Percentiles rank a stretch among this genome's conserved stretches.
These are phyloP conservation scores for Stentor coeruleus DNA, from an alignment of 73 alveolate species.

Conservation along the genomic window DNA sequence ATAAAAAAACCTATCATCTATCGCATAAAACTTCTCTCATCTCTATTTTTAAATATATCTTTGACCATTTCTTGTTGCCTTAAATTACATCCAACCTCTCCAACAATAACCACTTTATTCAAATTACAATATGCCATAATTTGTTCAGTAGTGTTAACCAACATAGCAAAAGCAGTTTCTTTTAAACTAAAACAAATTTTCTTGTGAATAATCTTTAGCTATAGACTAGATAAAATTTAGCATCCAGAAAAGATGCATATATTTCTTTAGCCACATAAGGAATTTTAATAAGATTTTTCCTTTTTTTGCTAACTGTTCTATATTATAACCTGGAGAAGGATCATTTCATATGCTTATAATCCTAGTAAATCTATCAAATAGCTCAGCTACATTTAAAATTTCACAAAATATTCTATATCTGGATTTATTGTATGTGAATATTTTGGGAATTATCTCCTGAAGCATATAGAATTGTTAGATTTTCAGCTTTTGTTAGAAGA, in stretches of 20 bases:
- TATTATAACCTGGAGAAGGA: constrained; percentile 99
- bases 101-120: constrained; percentile 93
- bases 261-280: constrained; percentile 98
- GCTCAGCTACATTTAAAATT: constrained; percentile 97
- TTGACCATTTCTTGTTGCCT: constrained; percentile 95
- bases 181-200: constrained; percentile 90
- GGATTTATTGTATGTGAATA: constrained; percentile 83
- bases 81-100: constrained; percentile 98
- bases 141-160: constrained; percentile 96
- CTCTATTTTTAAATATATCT: constrained; percentile 93
- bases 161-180: constrained; percentile 98
- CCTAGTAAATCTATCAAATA: constrained; percentile 96
- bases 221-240: constrained; percentile 82
- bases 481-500: constrained; percentile 81
- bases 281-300: constrained; percentile 84
- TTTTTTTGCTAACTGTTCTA: constrained; percentile 91
- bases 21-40: constrained; percentile 95
- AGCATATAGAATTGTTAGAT: constrained; percentile 95
- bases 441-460: constrained; percentile 98
- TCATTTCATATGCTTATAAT: constrained; percentile 89
- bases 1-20: constrained; percentile 98
- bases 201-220: constrained; percentile 53
- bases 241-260: constrained; percentile 95
- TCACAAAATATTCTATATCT: constrained; percentile 97
- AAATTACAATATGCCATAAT: constrained; percentile 98